Evolutionary conservation across 495 filamentous ascomycete genomes (phyloP).

Genomic region (Lasiosphaeria miniovina): DNA sequence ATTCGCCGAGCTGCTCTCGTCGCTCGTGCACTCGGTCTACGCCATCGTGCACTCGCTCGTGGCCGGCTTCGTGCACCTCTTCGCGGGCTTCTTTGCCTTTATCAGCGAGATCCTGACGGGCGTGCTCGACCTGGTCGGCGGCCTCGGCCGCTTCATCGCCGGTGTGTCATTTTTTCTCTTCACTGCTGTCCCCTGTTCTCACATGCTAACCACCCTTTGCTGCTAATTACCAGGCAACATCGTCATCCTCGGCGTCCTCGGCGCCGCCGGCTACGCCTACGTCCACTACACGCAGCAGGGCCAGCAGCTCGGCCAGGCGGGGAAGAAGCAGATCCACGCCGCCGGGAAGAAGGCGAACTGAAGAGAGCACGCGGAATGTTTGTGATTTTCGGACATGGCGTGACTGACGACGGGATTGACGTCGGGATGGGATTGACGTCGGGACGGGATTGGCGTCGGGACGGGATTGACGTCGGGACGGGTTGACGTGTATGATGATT

Average conservation of each 20-base stretch:
- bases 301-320: constrained; percentile 15
- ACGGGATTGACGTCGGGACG: too few relatives aligned
- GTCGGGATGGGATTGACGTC: too few relatives aligned
- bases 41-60: constrained; percentile 29
- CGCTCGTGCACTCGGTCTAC: constrained; percentile 28
- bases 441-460: too few relatives aligned
- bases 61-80: constrained; percentile 22
- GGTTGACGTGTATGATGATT: too few relatives aligned
- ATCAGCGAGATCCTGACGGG: constrained; percentile 26
- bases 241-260: constrained; percentile 31
- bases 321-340: constrained; percentile 8
- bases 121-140: constrained; percentile 30
- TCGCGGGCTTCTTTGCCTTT: constrained; percentile 29
- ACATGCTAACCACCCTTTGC: neutral
- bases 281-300: constrained; percentile 26
- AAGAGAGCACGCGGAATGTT: neutral
- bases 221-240: constrained; percentile 24
- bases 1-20: constrained; percentile 32
- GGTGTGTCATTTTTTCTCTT: constrained; percentile 22
- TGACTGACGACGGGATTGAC: too few relatives aligned
- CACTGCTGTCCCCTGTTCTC: neutral
- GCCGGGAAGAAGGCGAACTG: constrained; percentile 25
- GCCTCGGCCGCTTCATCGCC: constrained; percentile 32
- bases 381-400: too few relatives aligned
- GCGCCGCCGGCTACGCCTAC: constrained; percentile 26